A percentile compares a stretch with the other conserved stretches of the same genome.
These are phyloP conservation scores for Boehmeria nivea DNA, from an alignment of 306 rosid species.

Conservation along the genomic window DNA sequence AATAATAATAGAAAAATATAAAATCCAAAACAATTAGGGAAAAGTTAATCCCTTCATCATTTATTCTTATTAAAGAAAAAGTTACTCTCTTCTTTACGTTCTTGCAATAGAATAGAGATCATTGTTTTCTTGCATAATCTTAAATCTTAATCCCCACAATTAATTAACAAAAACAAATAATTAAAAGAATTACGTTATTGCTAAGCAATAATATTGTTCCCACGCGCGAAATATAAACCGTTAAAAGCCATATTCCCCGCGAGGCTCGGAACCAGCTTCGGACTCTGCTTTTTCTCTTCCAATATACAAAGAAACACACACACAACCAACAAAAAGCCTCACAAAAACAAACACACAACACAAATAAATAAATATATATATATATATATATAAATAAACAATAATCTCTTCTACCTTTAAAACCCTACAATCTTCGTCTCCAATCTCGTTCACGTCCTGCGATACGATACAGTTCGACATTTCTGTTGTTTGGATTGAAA, in stretches of 20 bases:
- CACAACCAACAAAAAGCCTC: constrained; percentile 14
- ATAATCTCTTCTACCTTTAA: constrained; percentile 20
- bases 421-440: constrained; percentile 17
- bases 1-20: too few species aligned
- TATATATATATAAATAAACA: too few species aligned
- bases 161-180: background rate
- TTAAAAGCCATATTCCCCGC: constrained; percentile 40
- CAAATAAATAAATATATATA: too few species aligned
- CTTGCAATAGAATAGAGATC: too few species aligned
- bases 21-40: too few species aligned
- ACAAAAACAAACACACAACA: constrained; percentile 9
- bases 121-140: too few species aligned
- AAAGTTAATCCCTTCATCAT: too few species aligned
- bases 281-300: constrained; percentile 30
- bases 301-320: constrained; percentile 31
- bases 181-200: background rate
- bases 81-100: too few species aligned
- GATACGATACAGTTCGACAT: constrained; percentile 8
- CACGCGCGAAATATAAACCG: constrained; percentile 48
- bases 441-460: constrained; percentile 25
- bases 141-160: too few species aligned
- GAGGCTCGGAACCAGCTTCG: constrained; percentile 85
- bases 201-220: background rate
- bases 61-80: too few species aligned
- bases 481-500: background rate